Evolutionary conservation across 441 rosid species (phyloP), one percentile per base, ranked within the genome.

Genomic region (Bocquillonia castaneifolia): DNA sequence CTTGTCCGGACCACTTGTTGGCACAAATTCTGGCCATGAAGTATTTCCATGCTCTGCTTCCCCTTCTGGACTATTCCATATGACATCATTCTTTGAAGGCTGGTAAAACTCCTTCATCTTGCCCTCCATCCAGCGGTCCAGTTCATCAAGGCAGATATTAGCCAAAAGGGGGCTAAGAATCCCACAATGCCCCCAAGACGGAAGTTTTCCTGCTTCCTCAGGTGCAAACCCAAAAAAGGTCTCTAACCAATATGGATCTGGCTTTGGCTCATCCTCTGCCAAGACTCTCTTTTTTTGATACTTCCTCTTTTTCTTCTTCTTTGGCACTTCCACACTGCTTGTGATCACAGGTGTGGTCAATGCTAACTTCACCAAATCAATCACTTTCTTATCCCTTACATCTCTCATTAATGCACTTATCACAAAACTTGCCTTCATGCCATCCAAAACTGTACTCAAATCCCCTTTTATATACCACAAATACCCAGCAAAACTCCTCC

Each of bases 1-100:
- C 77, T 93, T 93, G 76, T 93, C 97, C 10, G 97, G 96, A 39
- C 99, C 96, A 66, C 97, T 93, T 14, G 95, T 93, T 0, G 96
- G 99, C 58, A 93, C 97, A 66, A 93, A 93, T 68, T 93, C 97
- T 0, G 99, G 97, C 99, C 99, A 93, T 18, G 96, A 91, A 36
- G 96, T 89, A 72, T 88, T 93, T 25, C 98, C 98, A 17, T 86
- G 97, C 67, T 93, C 98, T n/a, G 80, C 83, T 81, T 89, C 97
- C 68, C 96, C 97, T 73, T 90, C 94, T 0, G 92, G 97, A 72
- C 74, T 82, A 76, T 89, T 86, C 99, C 97, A 93, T 69, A 88
- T 86, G 55, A 89, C 96, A 80, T 90, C 97, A 52, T 77, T 87
- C 78, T 89, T 90, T 6, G 98, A 93, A 53, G 97, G 97, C 66